phyloP scores from a whole-genome alignment of 768 basidiomycete species.

The Boletus sp. region DNA sequence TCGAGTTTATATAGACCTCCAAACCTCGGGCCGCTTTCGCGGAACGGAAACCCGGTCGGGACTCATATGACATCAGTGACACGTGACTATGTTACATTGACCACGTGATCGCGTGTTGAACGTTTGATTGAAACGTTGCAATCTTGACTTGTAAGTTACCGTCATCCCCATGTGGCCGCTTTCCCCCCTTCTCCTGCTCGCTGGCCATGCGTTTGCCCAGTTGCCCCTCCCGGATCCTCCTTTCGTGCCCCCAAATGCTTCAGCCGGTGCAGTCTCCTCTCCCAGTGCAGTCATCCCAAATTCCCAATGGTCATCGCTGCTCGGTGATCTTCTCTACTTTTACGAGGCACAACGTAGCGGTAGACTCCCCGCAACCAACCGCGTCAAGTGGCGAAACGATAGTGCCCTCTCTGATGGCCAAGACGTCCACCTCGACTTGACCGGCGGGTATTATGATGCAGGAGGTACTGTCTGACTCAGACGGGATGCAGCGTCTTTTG shows the following conservation, averaged over 20 bases:
- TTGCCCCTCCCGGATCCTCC: conserved; percentile 62
- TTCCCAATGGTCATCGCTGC: conserved; percentile 75
- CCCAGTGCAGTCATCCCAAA: conserved; percentile 48
- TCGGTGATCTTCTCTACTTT: conserved; percentile 83
- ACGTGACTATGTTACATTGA: conserved; percentile 10
- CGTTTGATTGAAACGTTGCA: neutral
- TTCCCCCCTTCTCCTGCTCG: conserved; percentile 17
- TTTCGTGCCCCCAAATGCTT: conserved; percentile 59
- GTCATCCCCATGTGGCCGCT: conserved; percentile 21
- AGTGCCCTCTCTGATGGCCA: conserved; percentile 75
- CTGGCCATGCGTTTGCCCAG: conserved; percentile 46
- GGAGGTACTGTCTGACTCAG: conserved; percentile 54
- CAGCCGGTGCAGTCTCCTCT: conserved; percentile 54
- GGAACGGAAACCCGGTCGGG: neutral
- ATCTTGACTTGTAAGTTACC: neutral
- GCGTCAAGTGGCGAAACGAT: conserved; percentile 86
- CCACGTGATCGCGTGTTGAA: conserved; percentile 26
- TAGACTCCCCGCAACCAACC: conserved; percentile 59
- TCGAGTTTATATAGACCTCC: conserved; percentile 1
- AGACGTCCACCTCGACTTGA: conserved; percentile 71
- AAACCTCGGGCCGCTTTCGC: neutral
- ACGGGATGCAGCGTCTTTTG: neutral
- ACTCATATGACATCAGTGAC: conserved; percentile 12
- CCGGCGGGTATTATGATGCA: conserved; percentile 91
- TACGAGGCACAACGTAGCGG: conserved; percentile 93